Conservation (phyloP, 805 yeast genomes). For the Metschnikowia aberdeeniae region DNA sequence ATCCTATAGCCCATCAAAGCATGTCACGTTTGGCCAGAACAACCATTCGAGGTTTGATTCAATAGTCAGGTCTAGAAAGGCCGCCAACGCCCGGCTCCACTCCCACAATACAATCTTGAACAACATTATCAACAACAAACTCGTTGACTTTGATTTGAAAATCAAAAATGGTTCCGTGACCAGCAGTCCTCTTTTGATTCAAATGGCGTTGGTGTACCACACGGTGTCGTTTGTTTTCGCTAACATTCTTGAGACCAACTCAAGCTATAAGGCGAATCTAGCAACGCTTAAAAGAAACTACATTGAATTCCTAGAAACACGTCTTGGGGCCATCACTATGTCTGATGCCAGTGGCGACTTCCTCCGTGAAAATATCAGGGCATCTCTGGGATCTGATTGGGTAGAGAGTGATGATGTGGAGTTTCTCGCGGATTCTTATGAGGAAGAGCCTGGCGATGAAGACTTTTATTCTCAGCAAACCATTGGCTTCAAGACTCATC, state of each 20-base stretch:
- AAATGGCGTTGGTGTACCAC: slow-evolving; percentile 33
- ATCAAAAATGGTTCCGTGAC: slow-evolving; percentile 14
- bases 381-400: slow-evolving; percentile 6
- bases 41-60: slow-evolving; percentile 21
- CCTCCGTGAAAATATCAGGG: not conserved
- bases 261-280: slow-evolving; percentile 16
- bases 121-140: slow-evolving; percentile 26
- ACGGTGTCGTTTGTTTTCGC: slow-evolving; percentile 25
- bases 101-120: slow-evolving; percentile 25
- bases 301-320: slow-evolving; percentile 21
- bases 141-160: slow-evolving; percentile 29
- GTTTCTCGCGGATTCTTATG: slow-evolving; percentile 12
- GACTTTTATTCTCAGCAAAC: slow-evolving; percentile 7
- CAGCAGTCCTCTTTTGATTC: slow-evolving; percentile 26
- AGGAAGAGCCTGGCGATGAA: slow-evolving; percentile 12
- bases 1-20: slow-evolving; percentile 28
- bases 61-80: slow-evolving; percentile 14
- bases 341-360: slow-evolving; percentile 6
- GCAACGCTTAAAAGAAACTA: slow-evolving; percentile 22
- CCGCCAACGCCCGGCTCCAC: slow-evolving; percentile 17
- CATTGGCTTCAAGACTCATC: not conserved
- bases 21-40: slow-evolving; percentile 24
- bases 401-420: slow-evolving; percentile 17
- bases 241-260: slow-evolving; percentile 14
- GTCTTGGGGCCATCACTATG: slow-evolving; percentile 23